Base-by-base conservation (phyloP, 2,329 filamentous ascomycete genomes). In the Talaromyces islandicus region DNA sequence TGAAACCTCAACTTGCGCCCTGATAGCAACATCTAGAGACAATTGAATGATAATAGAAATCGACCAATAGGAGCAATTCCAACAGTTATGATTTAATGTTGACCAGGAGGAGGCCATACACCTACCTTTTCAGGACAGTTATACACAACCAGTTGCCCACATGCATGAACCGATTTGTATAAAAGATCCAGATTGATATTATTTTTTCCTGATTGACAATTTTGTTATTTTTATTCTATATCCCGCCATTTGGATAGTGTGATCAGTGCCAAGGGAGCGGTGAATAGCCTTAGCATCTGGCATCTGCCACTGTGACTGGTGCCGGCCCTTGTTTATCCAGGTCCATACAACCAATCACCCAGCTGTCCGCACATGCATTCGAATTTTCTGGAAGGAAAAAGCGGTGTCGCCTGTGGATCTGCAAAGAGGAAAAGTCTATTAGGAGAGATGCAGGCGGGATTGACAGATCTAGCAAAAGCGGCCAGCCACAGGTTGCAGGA, bases 321-420 rank as follows among this genome's bases (percentile, higher is more conserved):
- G 29, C 21, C 43, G n/a, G 10, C 19, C n/a, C n/a, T 9, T 19
- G 43, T 10, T 46, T 46, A 43, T 32, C 50, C 38, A 54, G 59
- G 57, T 52, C 41, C 10, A 25, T 19, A 19, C 30, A 50, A 27
- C 59, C 59, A 61, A 61, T 61, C 50, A 43, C 27, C 17, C 48
- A 14, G 10, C 21, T 27, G 29, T n/a, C 38, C 57, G 25, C 17
- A 27, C 24, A 58, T 61, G 59, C 59, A 58, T 27, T 12, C 51
- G 59, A 61, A 61, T 27, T 21, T 24, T 58, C 56, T 58, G 54
- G 56, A 58, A 61, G 41, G 41, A 21, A 58, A 57, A 30, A 55
- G 59, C 59, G 59, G 59, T 61, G 59, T 57, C 54, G 41, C 17
- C 2, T 19, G 38, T 7, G n/a, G 3, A 43, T 14, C 17, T 2